Base-by-base conservation (phyloP, 805 yeast species). In the Komagataella pastoris region DNA sequence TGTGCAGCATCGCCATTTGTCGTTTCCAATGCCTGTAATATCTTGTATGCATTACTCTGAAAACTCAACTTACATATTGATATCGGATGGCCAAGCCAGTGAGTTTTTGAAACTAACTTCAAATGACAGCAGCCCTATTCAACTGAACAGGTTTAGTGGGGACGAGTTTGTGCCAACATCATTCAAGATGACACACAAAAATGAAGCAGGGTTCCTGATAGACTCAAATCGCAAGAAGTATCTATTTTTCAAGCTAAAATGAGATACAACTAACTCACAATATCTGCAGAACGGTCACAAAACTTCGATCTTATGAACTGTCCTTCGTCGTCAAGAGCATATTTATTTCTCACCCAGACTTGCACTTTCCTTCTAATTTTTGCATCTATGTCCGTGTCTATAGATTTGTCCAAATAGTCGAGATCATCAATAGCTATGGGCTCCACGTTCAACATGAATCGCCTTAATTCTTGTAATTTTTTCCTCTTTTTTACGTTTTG, bases 191-290 rank as follows among this genome's bases (percentile, higher is more conserved):
- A 30, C 40, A 10, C 40, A 30, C 14, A 30, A 30, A 30, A 30
- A 30, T 5, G 40, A 30, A 0, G 60, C 64, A 46, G 75, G 71
- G 5, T 71, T 75, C 53, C 53, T 77, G 14, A 54, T 76, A 43
- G 79, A 74, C 54, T 55, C 60, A 7, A 58, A 69, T 23, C 69
- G 61, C 49, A 71, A 67, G 54, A 65, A 69, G 50, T 75, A 73
- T 56, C 55, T 63, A 24, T 65, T 73, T 14, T 60, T 74, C 44
- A 64, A 63, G 47, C 46, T 54, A 3, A 52, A 48, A 19, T 18
- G 50, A 2, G 54, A 58, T 40, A 19, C 18, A 21, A 3, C 10
- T 17, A 43, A 47, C 1, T 19, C 2, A 10, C 47, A 19, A 10
- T 45, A n/a, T 17, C 19, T n/a, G 40, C 40, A 30, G 40, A 10